Percentiles rank a stretch among this genome's conserved stretches.
Evolutionary conservation across 768 basidiomycete species (phyloP).

Genomic region (Lentinula edodes): DNA sequence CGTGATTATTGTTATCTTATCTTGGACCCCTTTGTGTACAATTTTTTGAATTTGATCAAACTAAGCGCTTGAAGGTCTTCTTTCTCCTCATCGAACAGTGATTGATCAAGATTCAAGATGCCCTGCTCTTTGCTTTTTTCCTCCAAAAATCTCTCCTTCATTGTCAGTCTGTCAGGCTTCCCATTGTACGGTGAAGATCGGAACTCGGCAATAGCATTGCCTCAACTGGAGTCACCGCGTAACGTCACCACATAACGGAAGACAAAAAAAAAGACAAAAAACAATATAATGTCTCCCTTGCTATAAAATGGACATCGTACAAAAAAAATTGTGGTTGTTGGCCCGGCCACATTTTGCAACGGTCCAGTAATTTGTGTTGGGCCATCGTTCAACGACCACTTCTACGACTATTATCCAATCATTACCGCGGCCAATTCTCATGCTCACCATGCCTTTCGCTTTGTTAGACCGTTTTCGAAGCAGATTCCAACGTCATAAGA

Average conservation of each 20-base stretch:
- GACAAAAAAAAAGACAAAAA: not conserved
- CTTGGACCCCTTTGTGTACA: too few relatives aligned
- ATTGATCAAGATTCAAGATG: not conserved
- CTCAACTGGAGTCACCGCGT: not conserved
- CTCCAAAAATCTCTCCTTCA: not conserved
- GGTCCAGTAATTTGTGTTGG: not conserved
- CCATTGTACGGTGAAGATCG: not conserved
- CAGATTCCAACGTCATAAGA: not conserved
- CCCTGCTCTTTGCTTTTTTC: not conserved
- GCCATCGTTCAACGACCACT: not conserved
- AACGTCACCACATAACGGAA: not conserved
- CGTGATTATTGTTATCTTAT: too few relatives aligned
- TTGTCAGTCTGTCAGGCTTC: not conserved
- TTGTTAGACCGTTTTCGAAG: slow-evolving; percentile 1
- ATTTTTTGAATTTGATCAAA: too few relatives aligned
- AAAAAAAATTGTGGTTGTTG: not conserved
- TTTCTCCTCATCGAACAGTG: not conserved
- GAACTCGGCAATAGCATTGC: slow-evolving; percentile 1
- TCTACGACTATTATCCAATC: not conserved
- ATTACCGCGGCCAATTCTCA: not conserved
- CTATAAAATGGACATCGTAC: not conserved
- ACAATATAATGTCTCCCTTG: not conserved
- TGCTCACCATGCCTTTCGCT: not conserved
- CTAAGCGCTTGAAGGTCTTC: too few relatives aligned
- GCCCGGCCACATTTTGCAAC: not conserved